A percentile compares a stretch with the other conserved stretches of the same genome.
These are phyloP conservation scores for Penicillium sp. DNA, from an alignment of 2,329 filamentous ascomycete genomes.

Conservation along the genomic window DNA sequence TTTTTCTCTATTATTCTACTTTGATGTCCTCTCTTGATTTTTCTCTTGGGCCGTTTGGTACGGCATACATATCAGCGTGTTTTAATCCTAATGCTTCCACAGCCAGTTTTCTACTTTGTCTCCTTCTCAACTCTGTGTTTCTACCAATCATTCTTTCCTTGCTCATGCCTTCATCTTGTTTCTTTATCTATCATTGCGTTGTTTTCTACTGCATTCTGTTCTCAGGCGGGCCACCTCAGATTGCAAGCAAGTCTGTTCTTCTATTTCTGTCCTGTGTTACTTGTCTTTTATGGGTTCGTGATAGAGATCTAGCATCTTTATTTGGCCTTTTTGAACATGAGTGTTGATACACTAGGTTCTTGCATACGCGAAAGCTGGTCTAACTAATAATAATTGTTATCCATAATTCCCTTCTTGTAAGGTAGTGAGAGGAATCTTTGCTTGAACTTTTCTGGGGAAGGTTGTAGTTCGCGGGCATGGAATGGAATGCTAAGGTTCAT, in stretches of 20 bases:
- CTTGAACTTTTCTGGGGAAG: too few species aligned
- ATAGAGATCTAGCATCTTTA: background rate
- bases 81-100: conserved; percentile 27
- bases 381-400: conserved; percentile 14
- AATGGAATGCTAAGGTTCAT: too few species aligned
- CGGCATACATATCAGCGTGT: conserved; percentile 18
- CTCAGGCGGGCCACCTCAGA: conserved; percentile 1
- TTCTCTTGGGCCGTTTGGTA: background rate
- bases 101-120: conserved; percentile 13
- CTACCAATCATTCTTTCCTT: conserved; percentile 1
- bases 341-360: conserved; percentile 7
- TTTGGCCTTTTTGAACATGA: conserved; percentile 1
- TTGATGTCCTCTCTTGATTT: conserved; percentile 3
- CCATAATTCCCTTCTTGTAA: background rate
- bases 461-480: too few species aligned
- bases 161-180: background rate
- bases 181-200: background rate
- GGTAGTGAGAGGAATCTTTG: background rate
- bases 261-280: background rate
- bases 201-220: background rate
- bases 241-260: conserved; percentile 3
- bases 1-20: conserved; percentile 4
- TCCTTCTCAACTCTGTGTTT: conserved; percentile 3
- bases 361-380: conserved; percentile 6
- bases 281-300: background rate